Evolutionary conservation across 768 basidiomycete genomes (phyloP), one percentile per base, ranked within the genome.

Genomic region (Collybia sp.): DNA sequence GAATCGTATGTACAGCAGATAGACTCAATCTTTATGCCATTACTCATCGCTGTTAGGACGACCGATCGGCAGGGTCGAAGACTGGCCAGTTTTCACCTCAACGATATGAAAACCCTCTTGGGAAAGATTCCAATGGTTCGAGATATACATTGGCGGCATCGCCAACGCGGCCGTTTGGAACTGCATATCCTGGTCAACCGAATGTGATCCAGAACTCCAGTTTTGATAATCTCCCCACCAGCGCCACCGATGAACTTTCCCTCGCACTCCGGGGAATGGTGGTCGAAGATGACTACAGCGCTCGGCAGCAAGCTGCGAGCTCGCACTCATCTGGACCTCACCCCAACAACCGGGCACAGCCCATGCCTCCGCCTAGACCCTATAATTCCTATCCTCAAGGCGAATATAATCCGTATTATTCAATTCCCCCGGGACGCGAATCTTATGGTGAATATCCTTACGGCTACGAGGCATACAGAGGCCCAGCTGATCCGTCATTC

Each of bases 321-420:
- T 37, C 46, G 15, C 40, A 50, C 16, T 46, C 44, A 35, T 44
- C 48, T 41, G 42, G 63, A 18, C 57, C 63, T 33, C 54, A 52
- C 40, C 44, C 54, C 43, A 73, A 68, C 45, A 56, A 66, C 37
- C 76, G 70, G 52, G 68, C 62, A 2, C 68, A 71, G 46, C 59
- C 53, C 30, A 57, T 74, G 54, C 70, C 69, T 48, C 76, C 71
- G 43, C 67, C 67, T 8, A 64, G 75, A 43, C 67, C 71, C 1
- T 86, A 77, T 57, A 67, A 67, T 38, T 59, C 66, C 35, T 84
- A 76, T 55, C 69, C 72, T 18, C 75, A 71, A 52, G 62, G 73
- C 16, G 85, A 86, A 37, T 87, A 80, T 58, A 68, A 75, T 18
- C 66, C 71, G 8, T 85, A 83, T 58, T 84, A 83, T 63, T 60